phyloP scores from a whole-genome alignment of 371 early-diverging fungal genomes.

The Rhizopus stolonifer region DNA sequence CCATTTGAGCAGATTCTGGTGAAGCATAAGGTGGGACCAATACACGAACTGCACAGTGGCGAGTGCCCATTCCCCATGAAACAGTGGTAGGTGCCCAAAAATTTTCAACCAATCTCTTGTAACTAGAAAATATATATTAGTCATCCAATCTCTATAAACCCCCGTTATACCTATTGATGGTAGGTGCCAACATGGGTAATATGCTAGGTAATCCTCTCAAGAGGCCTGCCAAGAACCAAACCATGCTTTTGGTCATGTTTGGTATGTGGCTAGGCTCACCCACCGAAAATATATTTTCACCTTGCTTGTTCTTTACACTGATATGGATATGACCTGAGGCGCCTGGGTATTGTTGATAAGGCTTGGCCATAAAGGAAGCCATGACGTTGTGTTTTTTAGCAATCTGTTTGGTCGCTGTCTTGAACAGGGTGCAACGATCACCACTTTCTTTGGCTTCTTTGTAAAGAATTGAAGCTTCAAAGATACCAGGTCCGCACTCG shows the following conservation, averaged over 20 bases:
- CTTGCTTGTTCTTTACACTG: slow-evolving; percentile 55
- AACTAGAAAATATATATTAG: slow-evolving; percentile 40
- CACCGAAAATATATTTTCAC: slow-evolving; percentile 57
- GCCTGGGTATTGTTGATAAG: slow-evolving; percentile 70
- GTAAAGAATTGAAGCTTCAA: slow-evolving; percentile 78
- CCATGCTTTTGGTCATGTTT: slow-evolving; percentile 57
- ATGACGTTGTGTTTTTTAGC: slow-evolving; percentile 69
- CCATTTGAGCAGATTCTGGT: slow-evolving; percentile 65
- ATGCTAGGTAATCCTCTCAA: slow-evolving; percentile 73
- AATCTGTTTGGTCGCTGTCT: slow-evolving; percentile 74
- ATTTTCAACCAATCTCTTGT: slow-evolving; percentile 80
- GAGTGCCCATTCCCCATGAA: slow-evolving; percentile 79
- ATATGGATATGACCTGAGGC: slow-evolving; percentile 87
- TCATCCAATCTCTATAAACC: neutral
- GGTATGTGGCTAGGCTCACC: slow-evolving; percentile 26
- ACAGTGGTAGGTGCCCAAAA: slow-evolving; percentile 89
- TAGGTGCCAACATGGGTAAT: slow-evolving; percentile 77
- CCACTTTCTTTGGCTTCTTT: slow-evolving; percentile 61
- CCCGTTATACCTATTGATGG: slow-evolving; percentile 64
- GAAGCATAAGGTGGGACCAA: slow-evolving; percentile 74
- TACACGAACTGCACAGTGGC: slow-evolving; percentile 72
- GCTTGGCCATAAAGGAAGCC: slow-evolving; percentile 88
- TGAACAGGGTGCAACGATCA: slow-evolving; percentile 80
- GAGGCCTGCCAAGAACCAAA: slow-evolving; percentile 75
- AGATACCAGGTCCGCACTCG: slow-evolving; percentile 86